These are phyloP conservation scores for Hymenochaete sp. DNA, from an alignment of 1,284 basidiomycete species.

Conservation along the genomic window DNA sequence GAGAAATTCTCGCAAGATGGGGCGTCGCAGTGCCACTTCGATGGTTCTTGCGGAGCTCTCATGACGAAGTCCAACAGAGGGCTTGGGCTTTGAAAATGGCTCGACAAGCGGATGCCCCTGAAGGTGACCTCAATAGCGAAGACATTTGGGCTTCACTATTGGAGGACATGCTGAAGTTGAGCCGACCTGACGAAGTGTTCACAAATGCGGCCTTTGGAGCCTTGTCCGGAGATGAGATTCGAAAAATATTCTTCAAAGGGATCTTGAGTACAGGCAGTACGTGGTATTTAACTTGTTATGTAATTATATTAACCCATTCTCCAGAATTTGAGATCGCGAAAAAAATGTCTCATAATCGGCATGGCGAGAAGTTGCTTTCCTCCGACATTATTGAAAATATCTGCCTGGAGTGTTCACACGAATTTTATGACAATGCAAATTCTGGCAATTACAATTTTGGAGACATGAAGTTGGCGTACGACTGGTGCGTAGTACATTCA, in stretches of 20 bases:
- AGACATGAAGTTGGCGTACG: slow-evolving; percentile 92
- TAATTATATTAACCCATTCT: slow-evolving; percentile 1
- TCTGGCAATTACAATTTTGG: slow-evolving; percentile 86
- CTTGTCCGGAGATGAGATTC: slow-evolving; percentile 61
- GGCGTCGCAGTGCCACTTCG: slow-evolving; percentile 68
- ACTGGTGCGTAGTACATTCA: slow-evolving; percentile 55
- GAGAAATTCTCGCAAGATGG: slow-evolving; percentile 85
- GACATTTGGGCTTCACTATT: slow-evolving; percentile 81
- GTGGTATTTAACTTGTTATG: slow-evolving; percentile 29
- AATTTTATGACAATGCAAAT: slow-evolving; percentile 89
- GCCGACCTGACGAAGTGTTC: slow-evolving; percentile 49
- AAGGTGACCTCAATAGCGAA: slow-evolving; percentile 46
- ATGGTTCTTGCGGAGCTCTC: slow-evolving; percentile 77
- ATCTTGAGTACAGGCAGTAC: slow-evolving; percentile 78
- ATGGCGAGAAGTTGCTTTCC: slow-evolving; percentile 44
- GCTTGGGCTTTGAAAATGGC: slow-evolving; percentile 83
- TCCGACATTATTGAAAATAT: slow-evolving; percentile 59
- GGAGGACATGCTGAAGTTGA: slow-evolving; percentile 83
- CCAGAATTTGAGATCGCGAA: slow-evolving; percentile 76
- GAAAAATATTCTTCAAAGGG: slow-evolving; percentile 75
- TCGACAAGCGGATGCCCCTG: slow-evolving; percentile 52
- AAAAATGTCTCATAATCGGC: slow-evolving; percentile 48
- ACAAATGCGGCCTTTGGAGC: slow-evolving; percentile 72
- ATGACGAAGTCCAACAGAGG: slow-evolving; percentile 62
- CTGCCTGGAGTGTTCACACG: slow-evolving; percentile 71